Evolutionary conservation across 257 asterid species (phyloP).

Genomic region (Plantago ovata): DNA sequence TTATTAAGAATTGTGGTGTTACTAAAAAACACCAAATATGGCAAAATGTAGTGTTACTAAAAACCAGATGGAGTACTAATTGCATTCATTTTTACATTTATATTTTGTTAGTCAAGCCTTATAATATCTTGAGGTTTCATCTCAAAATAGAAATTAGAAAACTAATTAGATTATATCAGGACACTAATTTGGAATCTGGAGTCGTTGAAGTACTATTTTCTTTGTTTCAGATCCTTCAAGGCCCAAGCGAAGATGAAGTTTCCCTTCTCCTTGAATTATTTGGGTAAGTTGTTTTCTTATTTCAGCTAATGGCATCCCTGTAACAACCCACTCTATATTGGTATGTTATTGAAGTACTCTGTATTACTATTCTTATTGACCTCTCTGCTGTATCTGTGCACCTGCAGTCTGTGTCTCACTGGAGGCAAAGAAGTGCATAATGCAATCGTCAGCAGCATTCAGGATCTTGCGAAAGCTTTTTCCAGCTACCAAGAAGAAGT

Average conservation of each 20-base stretch:
- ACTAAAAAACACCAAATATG: too few species aligned
- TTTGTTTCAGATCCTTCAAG: slow-evolving; percentile 76
- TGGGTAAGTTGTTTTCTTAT: slow-evolving; percentile 49
- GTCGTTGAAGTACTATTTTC: slow-evolving; percentile 26
- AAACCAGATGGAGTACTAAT: too few species aligned
- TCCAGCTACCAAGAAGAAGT: slow-evolving; percentile 91
- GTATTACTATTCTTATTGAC: slow-evolving; percentile 18
- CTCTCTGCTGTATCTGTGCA: slow-evolving; percentile 23
- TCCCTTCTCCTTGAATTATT: slow-evolving; percentile 81
- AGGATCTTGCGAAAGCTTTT: slow-evolving; percentile 88
- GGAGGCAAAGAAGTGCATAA: slow-evolving; percentile 95
- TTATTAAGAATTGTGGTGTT: too few species aligned
- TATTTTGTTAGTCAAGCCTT: slow-evolving; percentile 13
- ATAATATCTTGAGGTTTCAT: slow-evolving; percentile 6
- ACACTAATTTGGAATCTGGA: slow-evolving; percentile 16
- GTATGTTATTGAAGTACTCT: slow-evolving; percentile 20
- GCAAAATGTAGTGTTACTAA: too few species aligned
- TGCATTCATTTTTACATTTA: slow-evolving; percentile 2
- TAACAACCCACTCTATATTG: slow-evolving; percentile 8
- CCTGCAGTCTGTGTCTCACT: slow-evolving; percentile 77
- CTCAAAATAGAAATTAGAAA: neutral
- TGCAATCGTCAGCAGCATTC: slow-evolving; percentile 95
- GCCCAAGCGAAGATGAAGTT: slow-evolving; percentile 93
- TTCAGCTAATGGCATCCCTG: slow-evolving; percentile 9
- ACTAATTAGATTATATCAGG: slow-evolving; percentile 7